A percentile compares a stretch with the other conserved stretches of the same genome.
Evolutionary conservation across 73 alveolate genomes (phyloP).

Genomic region (Stentor roeselii): DNA sequence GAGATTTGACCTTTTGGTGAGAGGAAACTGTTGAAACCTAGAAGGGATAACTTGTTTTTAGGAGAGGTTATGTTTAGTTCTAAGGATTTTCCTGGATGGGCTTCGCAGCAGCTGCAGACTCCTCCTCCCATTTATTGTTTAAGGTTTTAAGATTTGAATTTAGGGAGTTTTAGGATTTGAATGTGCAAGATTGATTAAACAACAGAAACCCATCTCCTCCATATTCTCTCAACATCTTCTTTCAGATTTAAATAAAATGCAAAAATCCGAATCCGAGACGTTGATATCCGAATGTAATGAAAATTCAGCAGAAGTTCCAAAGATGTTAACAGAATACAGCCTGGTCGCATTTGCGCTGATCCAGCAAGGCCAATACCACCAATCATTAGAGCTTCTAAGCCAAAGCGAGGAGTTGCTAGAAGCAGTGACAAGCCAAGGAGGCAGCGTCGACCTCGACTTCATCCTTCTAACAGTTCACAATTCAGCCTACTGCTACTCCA

Average conservation of each 20-base stretch:
- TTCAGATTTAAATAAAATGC: neutral
- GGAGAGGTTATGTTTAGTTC: neutral
- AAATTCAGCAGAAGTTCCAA: neutral
- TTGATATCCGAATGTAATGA: slow-evolving; percentile 5
- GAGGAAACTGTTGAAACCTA: neutral
- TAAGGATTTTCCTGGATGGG: neutral
- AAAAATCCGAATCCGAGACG: slow-evolving; percentile 3
- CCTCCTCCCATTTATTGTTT: slow-evolving; percentile 4
- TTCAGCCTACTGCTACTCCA: slow-evolving; percentile 53
- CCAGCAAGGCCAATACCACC: slow-evolving; percentile 44
- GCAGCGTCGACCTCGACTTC: slow-evolving; percentile 52
- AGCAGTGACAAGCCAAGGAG: slow-evolving; percentile 47
- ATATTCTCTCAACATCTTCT: too few relatives aligned
- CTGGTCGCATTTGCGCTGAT: slow-evolving; percentile 1
- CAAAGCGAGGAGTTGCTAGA: slow-evolving; percentile 53
- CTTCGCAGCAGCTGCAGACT: neutral
- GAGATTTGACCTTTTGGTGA: neutral
- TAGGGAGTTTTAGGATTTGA: too few relatives aligned
- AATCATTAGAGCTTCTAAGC: slow-evolving; percentile 46
- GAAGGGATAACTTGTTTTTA: neutral
- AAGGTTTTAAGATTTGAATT: too few relatives aligned
- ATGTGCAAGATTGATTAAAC: too few relatives aligned
- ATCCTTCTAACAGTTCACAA: slow-evolving; percentile 53
- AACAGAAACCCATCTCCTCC: too few relatives aligned
- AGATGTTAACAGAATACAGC: neutral